Percentiles rank a stretch among this genome's conserved stretches.
Conservation (phyloP, 345 rosid genomes). For the Raphanus sativus region DNA sequence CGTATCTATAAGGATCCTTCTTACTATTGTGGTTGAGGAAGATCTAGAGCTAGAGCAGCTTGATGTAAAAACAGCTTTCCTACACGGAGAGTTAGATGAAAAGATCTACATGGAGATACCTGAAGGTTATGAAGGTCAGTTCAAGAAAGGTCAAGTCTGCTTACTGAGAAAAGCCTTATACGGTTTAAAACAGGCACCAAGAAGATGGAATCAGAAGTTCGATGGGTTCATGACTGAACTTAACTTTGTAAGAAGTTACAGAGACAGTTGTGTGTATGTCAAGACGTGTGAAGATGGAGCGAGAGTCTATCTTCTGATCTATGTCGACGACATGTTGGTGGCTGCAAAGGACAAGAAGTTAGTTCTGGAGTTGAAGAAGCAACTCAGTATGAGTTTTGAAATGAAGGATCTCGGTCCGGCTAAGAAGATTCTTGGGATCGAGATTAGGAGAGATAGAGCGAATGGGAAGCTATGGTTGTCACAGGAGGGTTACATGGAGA, state of each 20-base stretch:
- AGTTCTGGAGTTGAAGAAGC: neutral
- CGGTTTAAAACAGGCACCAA: neutral
- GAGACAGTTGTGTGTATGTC: neutral
- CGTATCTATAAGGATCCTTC: neutral
- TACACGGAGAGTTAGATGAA: neutral
- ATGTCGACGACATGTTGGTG: neutral
- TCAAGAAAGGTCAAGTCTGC: neutral
- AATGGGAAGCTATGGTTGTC: neutral
- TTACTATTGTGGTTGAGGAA: neutral
- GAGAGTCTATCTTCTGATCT: neutral
- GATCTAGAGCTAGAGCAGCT: neutral
- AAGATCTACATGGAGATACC: neutral
- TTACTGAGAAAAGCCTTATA: neutral
- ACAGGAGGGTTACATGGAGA: neutral
- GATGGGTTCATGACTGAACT: neutral
- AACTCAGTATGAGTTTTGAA: neutral
- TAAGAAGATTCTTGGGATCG: neutral
- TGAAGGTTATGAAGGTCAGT: neutral
- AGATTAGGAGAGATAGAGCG: neutral
- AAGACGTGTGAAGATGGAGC: neutral
- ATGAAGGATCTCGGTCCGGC: neutral
- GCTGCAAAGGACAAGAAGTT: neutral
- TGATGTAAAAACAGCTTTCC: neutral
- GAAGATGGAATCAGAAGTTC: neutral
- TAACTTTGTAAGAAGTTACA: neutral